phyloP scores from a whole-genome alignment of 106 monocot species.

The Phalaenopsis aphrodite region DNA sequence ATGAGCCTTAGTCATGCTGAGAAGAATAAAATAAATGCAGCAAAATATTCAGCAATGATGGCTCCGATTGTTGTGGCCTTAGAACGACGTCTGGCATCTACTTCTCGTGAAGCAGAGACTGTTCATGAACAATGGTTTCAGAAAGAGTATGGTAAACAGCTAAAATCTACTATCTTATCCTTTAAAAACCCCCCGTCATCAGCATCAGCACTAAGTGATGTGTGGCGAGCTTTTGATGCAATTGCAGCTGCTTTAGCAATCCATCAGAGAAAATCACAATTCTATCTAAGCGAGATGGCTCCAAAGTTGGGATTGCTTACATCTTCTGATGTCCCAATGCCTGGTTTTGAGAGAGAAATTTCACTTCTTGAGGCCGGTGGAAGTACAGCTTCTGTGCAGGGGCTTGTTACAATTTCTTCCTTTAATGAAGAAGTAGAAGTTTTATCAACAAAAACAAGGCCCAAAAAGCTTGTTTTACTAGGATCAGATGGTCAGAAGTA shows the following conservation, averaged over 20 bases:
- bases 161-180: constrained; percentile 62
- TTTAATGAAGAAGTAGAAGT: constrained; percentile 67
- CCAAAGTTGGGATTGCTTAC: constrained; percentile 59
- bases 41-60: constrained; percentile 96
- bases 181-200: constrained; percentile 80
- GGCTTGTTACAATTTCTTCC: constrained; percentile 77
- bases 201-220: constrained; percentile 47
- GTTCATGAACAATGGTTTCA: constrained; percentile 86
- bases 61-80: constrained; percentile 91
- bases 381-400: constrained; percentile 18
- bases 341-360: constrained; percentile 82
- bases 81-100: constrained; percentile 88
- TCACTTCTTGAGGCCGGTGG: constrained; percentile 15
- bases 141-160: constrained; percentile 64
- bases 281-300: constrained; percentile 72
- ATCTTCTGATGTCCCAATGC: constrained; percentile 92
- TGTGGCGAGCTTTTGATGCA: constrained; percentile 77
- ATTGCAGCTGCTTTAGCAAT: constrained; percentile 77
- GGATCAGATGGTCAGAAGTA: constrained; percentile 92
- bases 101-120: constrained; percentile 78
- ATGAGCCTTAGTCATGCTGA: constrained; percentile 60
- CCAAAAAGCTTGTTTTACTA: constrained; percentile 78
- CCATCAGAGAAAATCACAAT: constrained; percentile 58
- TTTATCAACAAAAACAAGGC: constrained; percentile 94
- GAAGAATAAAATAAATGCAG: constrained; percentile 85